Evolutionary conservation across 139 green algal species (phyloP).

Genomic region (Chloropicon primus): DNA sequence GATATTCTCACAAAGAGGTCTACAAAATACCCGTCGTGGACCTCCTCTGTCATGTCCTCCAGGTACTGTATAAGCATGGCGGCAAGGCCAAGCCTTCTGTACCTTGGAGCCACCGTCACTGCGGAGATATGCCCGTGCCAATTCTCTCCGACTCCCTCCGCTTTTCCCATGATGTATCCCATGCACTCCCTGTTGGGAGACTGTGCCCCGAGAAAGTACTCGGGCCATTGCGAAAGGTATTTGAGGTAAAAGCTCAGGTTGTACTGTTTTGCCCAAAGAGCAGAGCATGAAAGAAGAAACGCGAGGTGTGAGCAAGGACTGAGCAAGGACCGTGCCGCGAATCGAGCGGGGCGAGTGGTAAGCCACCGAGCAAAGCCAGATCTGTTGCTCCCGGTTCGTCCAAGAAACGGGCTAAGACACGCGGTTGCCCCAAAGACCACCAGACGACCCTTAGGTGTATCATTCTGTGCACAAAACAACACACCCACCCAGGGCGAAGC

Average conservation of each 20-base stretch:
- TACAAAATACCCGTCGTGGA: constrained; percentile 82
- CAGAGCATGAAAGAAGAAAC: not conserved
- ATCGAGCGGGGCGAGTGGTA: too few relatives aligned
- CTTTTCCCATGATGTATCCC: constrained; percentile 96
- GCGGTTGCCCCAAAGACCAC: too few relatives aligned
- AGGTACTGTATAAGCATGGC: constrained; percentile 80
- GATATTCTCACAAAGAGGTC: constrained; percentile 93
- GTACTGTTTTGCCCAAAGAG: constrained; percentile 48
- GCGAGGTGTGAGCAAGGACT: too few relatives aligned
- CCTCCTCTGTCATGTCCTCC: constrained; percentile 64
- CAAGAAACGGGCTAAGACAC: too few relatives aligned
- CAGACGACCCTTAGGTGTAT: too few relatives aligned
- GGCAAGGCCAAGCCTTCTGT: constrained; percentile 63
- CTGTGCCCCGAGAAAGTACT: constrained; percentile 74
- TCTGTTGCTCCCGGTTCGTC: too few relatives aligned
- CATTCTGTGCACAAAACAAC: too few relatives aligned
- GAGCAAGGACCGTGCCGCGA: too few relatives aligned
- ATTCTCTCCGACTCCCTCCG: constrained; percentile 61
- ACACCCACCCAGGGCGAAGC: too few relatives aligned
- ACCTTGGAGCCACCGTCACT: constrained; percentile 82
- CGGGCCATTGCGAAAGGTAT: constrained; percentile 85
- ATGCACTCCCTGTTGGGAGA: constrained; percentile 45
- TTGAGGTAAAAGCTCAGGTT: constrained; percentile 89
- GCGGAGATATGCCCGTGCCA: constrained; percentile 98
- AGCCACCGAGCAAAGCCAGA: too few relatives aligned